Conservation (phyloP, 2,329 filamentous ascomycete species). For the Thelonectria olida region DNA sequence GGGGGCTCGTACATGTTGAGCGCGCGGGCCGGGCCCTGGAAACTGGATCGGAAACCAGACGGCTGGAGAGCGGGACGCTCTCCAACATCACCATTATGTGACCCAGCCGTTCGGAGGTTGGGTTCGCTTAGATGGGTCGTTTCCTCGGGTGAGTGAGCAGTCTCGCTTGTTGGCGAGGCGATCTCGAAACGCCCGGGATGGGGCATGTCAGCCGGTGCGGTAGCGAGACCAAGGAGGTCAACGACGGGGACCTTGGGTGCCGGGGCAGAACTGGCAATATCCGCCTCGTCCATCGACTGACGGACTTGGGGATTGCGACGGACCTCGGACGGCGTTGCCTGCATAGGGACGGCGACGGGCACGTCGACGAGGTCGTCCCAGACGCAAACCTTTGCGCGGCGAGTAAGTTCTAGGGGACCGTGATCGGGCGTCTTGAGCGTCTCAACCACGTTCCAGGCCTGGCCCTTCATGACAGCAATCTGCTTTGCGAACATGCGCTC, state of each 20-base stretch:
- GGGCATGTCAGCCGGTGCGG: constrained; percentile 71
- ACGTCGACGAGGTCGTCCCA: constrained; percentile 99
- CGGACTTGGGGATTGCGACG: constrained; percentile 67
- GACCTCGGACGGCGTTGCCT: constrained; percentile 85
- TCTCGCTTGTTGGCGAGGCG: constrained; percentile 54
- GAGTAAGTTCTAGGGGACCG: constrained; percentile 90
- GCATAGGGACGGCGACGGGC: constrained; percentile 91
- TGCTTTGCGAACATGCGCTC: constrained; percentile 99
- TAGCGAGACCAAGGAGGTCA: constrained; percentile 77
- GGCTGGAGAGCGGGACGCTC: constrained; percentile 35
- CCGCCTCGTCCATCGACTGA: constrained; percentile 79
- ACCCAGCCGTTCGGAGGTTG: constrained; percentile 27
- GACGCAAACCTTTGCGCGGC: constrained; percentile 90
- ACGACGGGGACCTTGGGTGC: constrained; percentile 48
- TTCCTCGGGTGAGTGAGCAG: constrained; percentile 52
- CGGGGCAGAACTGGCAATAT: constrained; percentile 69
- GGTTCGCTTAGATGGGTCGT: constrained; percentile 27
- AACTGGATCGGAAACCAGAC: constrained; percentile 45
- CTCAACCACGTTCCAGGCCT: constrained; percentile 99
- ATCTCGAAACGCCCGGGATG: constrained; percentile 81
- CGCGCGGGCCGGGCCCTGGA: constrained; percentile 52
- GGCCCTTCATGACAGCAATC: constrained; percentile 98
- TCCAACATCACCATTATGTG: constrained; percentile 24
- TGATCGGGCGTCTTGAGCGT: constrained; percentile 93
- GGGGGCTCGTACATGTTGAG: constrained; percentile 57